Base-by-base conservation (phyloP, 2,329 filamentous ascomycete species). In the Xylariaceae sp. region DNA sequence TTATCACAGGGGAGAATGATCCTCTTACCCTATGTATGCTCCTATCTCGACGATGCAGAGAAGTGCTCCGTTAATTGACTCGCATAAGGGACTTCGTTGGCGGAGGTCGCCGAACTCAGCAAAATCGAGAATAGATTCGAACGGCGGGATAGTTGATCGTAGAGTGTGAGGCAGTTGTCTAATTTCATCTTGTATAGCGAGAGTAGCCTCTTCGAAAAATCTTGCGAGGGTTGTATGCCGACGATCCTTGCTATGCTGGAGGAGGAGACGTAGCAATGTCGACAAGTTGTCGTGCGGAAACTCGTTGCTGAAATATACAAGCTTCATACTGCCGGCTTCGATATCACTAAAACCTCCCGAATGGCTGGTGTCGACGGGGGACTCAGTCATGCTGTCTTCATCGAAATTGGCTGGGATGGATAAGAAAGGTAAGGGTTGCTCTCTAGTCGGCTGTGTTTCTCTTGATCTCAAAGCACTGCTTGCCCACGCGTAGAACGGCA, bases 291-390 rank as follows among this genome's bases (percentile, higher is more conserved):
- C 71, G n/a, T 58, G 62, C 0, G 73, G 72, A 41, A 76, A 72
- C 48, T 75, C 71, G 45, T 74, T 72, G 50, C 67, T 64, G 56
- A 75, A 75, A 54, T 67, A 73, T n/a, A 64, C 40, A 27, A 74
- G 37, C 46, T 60, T 62, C 56, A 65, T 63, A 39, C 54, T 60
- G 46, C 16, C 33, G 8, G 11, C n/a, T 3, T 37, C 38, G 17
- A 37, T 40, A 5, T 36, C 34, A 17, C 34, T 36, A 19, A 36
- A 36, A 4, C 34, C 34, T 20, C 34, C 34, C 11, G 34, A 36
- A 10, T 36, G 14, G 19, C 34, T 36, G n/a, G 34, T 36, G 19
- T 14, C 19, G 11, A 36, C 34, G 11, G 34, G 34, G 14, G 34
- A 36, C 11, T 36, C 34, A 36, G 11, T 17, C 34, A 36, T 36